Conservation (phyloP, 129 eudicot species). For the Rutidosis leptorrhynchoides region DNA sequence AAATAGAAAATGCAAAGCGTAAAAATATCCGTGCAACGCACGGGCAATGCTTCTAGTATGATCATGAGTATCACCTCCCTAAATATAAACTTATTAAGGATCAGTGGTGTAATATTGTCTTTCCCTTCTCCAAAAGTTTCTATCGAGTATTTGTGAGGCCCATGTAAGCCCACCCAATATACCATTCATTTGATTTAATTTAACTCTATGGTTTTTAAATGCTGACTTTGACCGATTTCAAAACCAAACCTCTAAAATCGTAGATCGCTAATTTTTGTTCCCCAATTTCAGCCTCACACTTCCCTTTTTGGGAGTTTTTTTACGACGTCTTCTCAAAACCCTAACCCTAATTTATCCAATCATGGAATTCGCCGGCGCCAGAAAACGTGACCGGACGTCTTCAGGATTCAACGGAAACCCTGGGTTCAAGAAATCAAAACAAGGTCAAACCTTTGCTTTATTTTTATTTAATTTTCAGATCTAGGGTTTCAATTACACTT, state of each 20-base stretch:
- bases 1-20: too few species aligned
- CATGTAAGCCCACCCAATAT: not conserved
- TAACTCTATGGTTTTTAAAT: not conserved
- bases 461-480: constrained; percentile 4
- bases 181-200: not conserved
- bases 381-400: constrained; percentile 56
- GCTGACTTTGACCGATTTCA: constrained; percentile 12
- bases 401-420: constrained; percentile 58
- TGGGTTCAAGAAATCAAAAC: constrained; percentile 61
- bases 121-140: too few species aligned
- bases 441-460: constrained; percentile 38
- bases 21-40: too few species aligned
- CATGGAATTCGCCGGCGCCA: constrained; percentile 67
- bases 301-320: constrained; percentile 7
- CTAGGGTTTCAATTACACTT: constrained; percentile 30
- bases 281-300: constrained; percentile 18
- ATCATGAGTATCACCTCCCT: too few species aligned
- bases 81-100: too few species aligned
- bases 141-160: not conserved
- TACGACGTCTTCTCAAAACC: constrained; percentile 6
- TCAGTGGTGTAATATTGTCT: too few species aligned
- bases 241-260: constrained; percentile 2
- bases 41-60: too few species aligned
- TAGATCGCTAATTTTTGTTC: not conserved
- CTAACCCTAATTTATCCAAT: not conserved